These are phyloP conservation scores for Podila clonocystis DNA, from an alignment of 192 early-diverging fungal species.

Conservation along the genomic window DNA sequence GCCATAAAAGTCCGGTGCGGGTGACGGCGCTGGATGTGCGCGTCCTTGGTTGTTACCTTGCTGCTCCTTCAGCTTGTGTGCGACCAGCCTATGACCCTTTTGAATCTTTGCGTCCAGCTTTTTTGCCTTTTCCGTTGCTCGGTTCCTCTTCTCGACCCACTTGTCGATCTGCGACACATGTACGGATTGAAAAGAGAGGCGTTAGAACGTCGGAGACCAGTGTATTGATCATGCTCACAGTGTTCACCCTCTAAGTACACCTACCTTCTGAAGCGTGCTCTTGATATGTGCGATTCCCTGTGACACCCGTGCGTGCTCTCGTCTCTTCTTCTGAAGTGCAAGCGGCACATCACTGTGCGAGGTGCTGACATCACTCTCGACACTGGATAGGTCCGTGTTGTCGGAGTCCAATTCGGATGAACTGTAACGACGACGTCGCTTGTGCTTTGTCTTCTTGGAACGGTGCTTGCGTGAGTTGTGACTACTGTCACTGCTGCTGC, in stretches of 20 bases:
- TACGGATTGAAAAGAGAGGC: too few relatives aligned
- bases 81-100: too few relatives aligned
- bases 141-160: too few relatives aligned
- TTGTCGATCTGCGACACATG: too few relatives aligned
- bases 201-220: background rate
- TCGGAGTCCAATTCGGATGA: constrained; percentile 7
- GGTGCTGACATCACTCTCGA: constrained; percentile 6
- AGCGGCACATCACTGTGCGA: constrained; percentile 16
- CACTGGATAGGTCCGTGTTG: background rate
- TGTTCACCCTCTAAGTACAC: background rate
- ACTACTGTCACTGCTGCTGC: constrained; percentile 3
- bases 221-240: background rate
- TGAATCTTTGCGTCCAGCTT: too few relatives aligned
- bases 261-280: background rate
- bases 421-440: background rate
- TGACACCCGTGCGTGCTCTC: background rate
- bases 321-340: background rate
- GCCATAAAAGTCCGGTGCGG: too few relatives aligned
- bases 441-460: background rate
- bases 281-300: background rate
- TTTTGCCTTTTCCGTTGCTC: too few relatives aligned
- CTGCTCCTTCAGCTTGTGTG: too few relatives aligned
- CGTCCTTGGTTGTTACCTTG: too few relatives aligned
- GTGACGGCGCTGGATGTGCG: too few relatives aligned
- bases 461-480: background rate